phyloP scores from a whole-genome alignment of 2,329 filamentous ascomycete species.

The Penicillium frequentans region DNA sequence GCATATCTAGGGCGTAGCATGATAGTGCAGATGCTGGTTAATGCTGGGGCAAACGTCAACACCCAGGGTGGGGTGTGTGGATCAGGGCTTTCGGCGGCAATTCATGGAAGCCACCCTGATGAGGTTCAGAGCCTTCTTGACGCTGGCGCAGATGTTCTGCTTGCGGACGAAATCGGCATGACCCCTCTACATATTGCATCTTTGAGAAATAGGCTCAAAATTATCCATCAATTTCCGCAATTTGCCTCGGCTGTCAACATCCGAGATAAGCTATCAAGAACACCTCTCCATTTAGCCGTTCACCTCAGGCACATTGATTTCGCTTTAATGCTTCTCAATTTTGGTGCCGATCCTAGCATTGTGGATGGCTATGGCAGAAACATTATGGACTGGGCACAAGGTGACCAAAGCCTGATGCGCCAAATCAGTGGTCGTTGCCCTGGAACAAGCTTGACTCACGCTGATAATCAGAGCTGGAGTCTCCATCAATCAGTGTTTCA shows the following conservation, averaged over 20 bases:
- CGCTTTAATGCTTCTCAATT: neutral
- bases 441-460: neutral
- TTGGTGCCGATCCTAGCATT: slow-evolving; percentile 4
- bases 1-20: neutral
- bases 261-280: neutral
- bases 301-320: neutral
- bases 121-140: neutral
- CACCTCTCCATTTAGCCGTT: slow-evolving; percentile 2
- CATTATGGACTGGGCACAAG: neutral
- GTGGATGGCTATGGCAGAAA: slow-evolving; percentile 4
- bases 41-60: neutral
- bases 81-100: neutral
- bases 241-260: neutral
- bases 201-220: neutral
- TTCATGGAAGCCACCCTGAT: neutral
- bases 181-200: slow-evolving; percentile 4
- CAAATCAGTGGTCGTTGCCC: neutral
- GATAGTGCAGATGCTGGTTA: neutral
- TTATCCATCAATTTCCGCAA: slow-evolving; percentile 3
- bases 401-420: neutral
- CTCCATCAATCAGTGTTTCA: neutral
- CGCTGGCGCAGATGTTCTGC: neutral
- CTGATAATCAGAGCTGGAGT: neutral
- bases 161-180: neutral
- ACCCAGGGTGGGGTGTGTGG: neutral